Percentiles rank a stretch among this genome's conserved stretches.
These are phyloP conservation scores for Phytophthora multivora DNA, from an alignment of 352 stramenopile genomes.

Conservation along the genomic window DNA sequence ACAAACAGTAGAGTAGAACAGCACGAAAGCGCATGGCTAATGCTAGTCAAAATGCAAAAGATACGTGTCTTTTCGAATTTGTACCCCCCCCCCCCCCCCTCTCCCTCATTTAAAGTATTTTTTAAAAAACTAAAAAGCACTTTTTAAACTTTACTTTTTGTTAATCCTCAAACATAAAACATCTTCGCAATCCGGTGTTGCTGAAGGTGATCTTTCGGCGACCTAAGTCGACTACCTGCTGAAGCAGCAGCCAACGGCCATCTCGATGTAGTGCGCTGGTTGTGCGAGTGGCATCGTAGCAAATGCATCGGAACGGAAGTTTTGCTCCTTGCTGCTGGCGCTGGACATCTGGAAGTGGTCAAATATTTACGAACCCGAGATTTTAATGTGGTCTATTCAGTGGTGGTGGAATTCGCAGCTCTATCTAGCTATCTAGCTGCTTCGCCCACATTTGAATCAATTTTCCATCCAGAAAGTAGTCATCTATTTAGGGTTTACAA, in stretches of 20 bases:
- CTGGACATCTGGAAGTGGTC: background rate
- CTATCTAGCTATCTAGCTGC: too few species aligned
- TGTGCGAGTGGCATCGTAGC: background rate
- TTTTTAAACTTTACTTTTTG: too few species aligned
- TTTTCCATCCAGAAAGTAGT: background rate
- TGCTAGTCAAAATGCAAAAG: constrained; percentile 25
- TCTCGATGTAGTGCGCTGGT: background rate
- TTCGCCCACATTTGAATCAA: too few species aligned
- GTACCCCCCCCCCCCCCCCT: too few species aligned
- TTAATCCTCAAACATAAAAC: too few species aligned
- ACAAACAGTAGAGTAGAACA: constrained; percentile 12
- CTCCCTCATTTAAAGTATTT: too few species aligned
- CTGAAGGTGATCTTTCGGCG: too few species aligned
- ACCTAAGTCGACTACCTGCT: too few species aligned
- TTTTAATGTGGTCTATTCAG: background rate
- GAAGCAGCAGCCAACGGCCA: background rate
- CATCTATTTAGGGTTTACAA: constrained; percentile 38
- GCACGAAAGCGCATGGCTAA: constrained; percentile 10
- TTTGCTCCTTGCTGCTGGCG: background rate
- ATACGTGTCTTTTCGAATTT: constrained; percentile 11
- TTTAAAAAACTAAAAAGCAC: too few species aligned
- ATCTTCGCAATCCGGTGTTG: too few species aligned
- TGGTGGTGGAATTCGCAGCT: background rate
- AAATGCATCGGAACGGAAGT: background rate
- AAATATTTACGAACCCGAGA: background rate